Evolutionary conservation across 176 grass and related monocot genomes (phyloP), one percentile per base, ranked within the genome.

Genomic region (Eleusine coracana): DNA sequence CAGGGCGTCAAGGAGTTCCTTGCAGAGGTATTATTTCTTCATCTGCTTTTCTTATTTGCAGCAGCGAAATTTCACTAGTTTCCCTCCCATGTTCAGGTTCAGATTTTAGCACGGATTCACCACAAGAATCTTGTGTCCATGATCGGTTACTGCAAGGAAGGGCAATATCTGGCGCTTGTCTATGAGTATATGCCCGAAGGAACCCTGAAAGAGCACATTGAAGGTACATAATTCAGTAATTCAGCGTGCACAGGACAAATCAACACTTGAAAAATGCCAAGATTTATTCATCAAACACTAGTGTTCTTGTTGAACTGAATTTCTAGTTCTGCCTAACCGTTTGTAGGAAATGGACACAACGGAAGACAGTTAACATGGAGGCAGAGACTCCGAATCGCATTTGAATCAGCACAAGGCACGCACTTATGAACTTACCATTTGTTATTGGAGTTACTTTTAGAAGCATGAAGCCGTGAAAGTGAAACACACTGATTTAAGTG

Each of bases 121-220:
- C 90, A 95, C 61, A 90, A 45, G 63, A 88, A 90, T 58, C 71
- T 95, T 0, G 90, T 95, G 9, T 78, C 87, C 1, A 52, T 92
- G 60, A 73, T 92, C 51, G 93, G 90, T 6, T 95, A 92, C 69
- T 90, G 90, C 85, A 92, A 79, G 20, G 93, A 95, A 46, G 70
- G 64, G 66, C 41, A 84, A 12, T 42, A 75, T 37, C 58, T 86
- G 84, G 87, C 84, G 48, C 84, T 94, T 74, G 84, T 94, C 16
- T 90, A 91, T 6, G 89, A 95, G 31, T 86, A 85, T 82, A 95
- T 92, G 93, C 56, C 87, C 1, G 49, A 88, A 84, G 90, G 93
- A 81, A 86, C 55, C 14, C 65, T 95, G 17, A 20, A 62, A 7
- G 88, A 95, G 37, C 34, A 76, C 5, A 40, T 84, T 21, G 23